Evolutionary conservation across 345 rosid species (phyloP), one percentile per base, ranked within the genome.

Genomic region (Eucalyptus fibrosa): DNA sequence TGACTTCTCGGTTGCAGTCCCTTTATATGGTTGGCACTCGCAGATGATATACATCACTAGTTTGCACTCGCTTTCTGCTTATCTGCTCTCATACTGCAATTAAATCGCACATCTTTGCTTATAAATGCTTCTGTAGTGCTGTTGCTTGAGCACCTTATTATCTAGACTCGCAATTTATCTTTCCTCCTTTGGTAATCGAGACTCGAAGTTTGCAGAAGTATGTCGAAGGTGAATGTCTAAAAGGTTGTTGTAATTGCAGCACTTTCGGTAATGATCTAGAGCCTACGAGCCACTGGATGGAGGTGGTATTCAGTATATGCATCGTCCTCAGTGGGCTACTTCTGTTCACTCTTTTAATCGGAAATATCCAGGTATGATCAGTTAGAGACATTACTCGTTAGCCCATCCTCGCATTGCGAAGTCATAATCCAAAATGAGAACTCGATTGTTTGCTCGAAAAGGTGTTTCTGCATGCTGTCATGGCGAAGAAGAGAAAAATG

Each of bases 301-400:
- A 97, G 92, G 97, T 96, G 55, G 88, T 92, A 56, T 97, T 96
- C 94, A 96, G 99, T 86, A 97, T 96, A 91, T 87, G 93, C 87
- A 94, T 93, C 82, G 98, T 96, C 62, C 97, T 96, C 26, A 93
- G 96, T 49, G 98, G 99, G 51, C 90, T 97, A 88, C 85, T 95
- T 89, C 97, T 97, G 88, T 97, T 97, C 96, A 96, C 99, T 40
- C 90, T 97, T 28, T 90, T 96, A 93, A 91, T 97, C 13, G 98
- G 98, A 87, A 97, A 97, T 88, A 96, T 97, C 88, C 99, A 97
- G 97, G 99, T 95, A 90, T 90, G 45, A 51, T 26, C 49, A 26
- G 9, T 44, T 23, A 37, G 50, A 15, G 37, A 40, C 40, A 32
- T 30, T 26, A 50, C 56, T 62, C 23, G 17, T n/a, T 88, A 28